Evolutionary conservation across 192 early-diverging fungal species (phyloP).

Genomic region (Backusella parvicylindrica): DNA sequence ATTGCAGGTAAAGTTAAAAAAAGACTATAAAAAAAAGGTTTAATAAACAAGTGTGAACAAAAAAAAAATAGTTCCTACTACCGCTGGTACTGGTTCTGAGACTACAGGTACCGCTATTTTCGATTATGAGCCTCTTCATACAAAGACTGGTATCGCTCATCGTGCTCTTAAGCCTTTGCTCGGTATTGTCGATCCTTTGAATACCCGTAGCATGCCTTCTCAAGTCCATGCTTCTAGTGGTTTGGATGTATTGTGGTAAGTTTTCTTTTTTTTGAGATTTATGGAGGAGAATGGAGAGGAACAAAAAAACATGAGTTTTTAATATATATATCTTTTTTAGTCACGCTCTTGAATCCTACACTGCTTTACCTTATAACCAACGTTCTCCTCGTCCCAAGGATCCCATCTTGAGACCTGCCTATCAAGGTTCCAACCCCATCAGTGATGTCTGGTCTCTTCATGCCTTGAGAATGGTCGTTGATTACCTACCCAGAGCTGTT

Average conservation of each 20-base stretch:
- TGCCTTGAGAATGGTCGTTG: conserved; percentile 75
- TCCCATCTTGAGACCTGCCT: conserved; percentile 82
- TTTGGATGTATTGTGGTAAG: conserved; percentile 75
- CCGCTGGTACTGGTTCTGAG: conserved; percentile 76
- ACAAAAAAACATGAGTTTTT: background rate
- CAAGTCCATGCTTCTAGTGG: conserved; percentile 85
- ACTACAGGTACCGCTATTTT: conserved; percentile 94
- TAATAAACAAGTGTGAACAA: background rate
- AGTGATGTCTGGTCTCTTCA: conserved; percentile 86
- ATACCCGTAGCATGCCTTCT: conserved; percentile 82
- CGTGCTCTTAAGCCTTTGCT: conserved; percentile 81
- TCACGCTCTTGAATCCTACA: conserved; percentile 90
- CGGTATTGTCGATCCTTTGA: conserved; percentile 86
- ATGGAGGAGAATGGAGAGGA: background rate
- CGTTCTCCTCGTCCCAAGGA: conserved; percentile 76
- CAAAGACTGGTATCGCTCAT: conserved; percentile 89
- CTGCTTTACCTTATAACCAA: conserved; percentile 80
- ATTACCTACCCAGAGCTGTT: conserved; percentile 74
- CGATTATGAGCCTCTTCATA: conserved; percentile 75
- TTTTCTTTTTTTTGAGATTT: background rate
- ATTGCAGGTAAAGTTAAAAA: conserved; percentile 57
- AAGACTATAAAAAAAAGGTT: background rate
- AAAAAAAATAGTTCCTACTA: conserved; percentile 35
- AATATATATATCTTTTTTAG: conserved; percentile 30
- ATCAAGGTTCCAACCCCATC: conserved; percentile 93